A percentile compares a stretch with the other conserved stretches of the same genome.
Conservation (phyloP, 1,139 yeast genomes). For the Kodamaea suecica region DNA sequence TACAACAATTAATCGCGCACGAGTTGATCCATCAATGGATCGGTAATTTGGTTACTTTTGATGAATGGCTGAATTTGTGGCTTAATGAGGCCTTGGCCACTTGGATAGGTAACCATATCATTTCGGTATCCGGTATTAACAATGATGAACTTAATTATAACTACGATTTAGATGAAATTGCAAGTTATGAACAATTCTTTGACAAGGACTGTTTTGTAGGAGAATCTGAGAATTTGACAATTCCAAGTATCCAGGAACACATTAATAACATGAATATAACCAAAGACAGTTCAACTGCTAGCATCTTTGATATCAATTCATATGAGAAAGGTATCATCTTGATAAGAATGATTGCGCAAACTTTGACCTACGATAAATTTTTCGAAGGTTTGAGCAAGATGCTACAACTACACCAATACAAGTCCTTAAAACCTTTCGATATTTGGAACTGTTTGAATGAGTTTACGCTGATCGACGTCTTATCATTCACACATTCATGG, state of each 20-base stretch:
- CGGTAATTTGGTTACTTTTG: slow-evolving; percentile 64
- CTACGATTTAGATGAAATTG: slow-evolving; percentile 29
- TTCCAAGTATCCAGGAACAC: slow-evolving; percentile 27
- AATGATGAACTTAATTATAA: slow-evolving; percentile 25
- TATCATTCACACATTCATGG: slow-evolving; percentile 56
- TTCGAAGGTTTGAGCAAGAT: slow-evolving; percentile 41
- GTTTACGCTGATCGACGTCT: slow-evolving; percentile 29
- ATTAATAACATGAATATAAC: slow-evolving; percentile 31
- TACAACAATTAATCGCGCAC: slow-evolving; percentile 60
- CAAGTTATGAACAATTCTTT: slow-evolving; percentile 35
- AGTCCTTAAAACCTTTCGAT: slow-evolving; percentile 51
- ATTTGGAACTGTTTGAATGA: slow-evolving; percentile 49
- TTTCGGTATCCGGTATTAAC: slow-evolving; percentile 29
- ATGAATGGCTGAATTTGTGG: slow-evolving; percentile 67
- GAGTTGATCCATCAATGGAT: slow-evolving; percentile 78
- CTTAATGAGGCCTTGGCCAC: slow-evolving; percentile 76
- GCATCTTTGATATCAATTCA: slow-evolving; percentile 49
- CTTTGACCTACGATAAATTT: slow-evolving; percentile 32
- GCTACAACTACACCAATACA: slow-evolving; percentile 9
- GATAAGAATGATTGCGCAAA: slow-evolving; percentile 52
- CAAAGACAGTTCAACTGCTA: slow-evolving; percentile 37
- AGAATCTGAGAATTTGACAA: slow-evolving; percentile 19
- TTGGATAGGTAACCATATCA: slow-evolving; percentile 52
- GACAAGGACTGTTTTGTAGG: slow-evolving; percentile 36
- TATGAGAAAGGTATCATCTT: slow-evolving; percentile 66